These are phyloP conservation scores for Luffa aegyptiaca DNA, from an alignment of 306 rosid genomes.

Conservation along the genomic window DNA sequence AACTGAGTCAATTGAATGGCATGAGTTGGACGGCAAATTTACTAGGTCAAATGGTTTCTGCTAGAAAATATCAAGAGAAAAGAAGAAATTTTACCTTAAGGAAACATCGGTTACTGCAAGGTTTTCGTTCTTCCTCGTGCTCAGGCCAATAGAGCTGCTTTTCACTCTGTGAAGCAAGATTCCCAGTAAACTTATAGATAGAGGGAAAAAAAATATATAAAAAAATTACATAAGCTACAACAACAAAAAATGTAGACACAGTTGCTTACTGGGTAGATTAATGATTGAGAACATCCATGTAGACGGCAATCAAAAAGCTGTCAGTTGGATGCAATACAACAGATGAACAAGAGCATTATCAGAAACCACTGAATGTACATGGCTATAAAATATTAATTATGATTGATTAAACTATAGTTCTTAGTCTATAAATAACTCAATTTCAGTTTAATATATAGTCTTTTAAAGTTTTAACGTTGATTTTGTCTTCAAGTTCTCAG, in stretches of 20 bases:
- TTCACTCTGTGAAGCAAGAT: conserved; percentile 60
- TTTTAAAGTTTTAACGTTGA: not conserved
- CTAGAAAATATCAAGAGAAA: conserved; percentile 8
- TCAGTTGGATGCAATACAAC: conserved; percentile 15
- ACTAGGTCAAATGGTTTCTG: not conserved
- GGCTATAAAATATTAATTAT: not conserved
- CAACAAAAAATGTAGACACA: conserved; percentile 4
- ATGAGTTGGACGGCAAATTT: not conserved
- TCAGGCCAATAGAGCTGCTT: conserved; percentile 59
- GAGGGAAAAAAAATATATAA: not conserved
- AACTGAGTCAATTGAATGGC: not conserved
- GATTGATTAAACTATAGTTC: not conserved
- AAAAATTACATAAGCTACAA: conserved; percentile 13
- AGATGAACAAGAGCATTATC: conserved; percentile 28
- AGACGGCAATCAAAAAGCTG: conserved; percentile 91
- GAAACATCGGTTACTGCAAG: conserved; percentile 83
- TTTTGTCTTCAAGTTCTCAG: not conserved
- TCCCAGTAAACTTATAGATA: conserved; percentile 13
- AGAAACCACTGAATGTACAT: not conserved
- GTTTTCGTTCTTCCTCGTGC: conserved; percentile 59
- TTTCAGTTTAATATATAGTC: not conserved
- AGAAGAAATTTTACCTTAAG: conserved; percentile 49
- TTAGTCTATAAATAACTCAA: not conserved
- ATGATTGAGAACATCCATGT: conserved; percentile 84
- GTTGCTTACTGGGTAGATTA: conserved; percentile 70